These are phyloP conservation scores for Aechmea fasciata DNA, from an alignment of 176 grass and related monocot genomes.

Conservation along the genomic window DNA sequence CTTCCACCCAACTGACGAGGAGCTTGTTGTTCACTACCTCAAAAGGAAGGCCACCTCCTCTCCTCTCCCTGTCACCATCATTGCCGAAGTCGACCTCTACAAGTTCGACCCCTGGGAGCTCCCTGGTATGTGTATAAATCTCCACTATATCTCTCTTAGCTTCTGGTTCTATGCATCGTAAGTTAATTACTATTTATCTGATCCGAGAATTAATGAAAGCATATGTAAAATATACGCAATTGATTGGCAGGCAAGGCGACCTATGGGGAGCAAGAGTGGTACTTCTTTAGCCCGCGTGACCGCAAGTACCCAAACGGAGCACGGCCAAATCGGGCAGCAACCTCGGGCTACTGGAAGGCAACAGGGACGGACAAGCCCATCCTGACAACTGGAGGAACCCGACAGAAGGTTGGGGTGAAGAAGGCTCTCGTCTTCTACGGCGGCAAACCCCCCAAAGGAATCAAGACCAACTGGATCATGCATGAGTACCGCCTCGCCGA, in stretches of 20 bases:
- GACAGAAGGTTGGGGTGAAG: conserved; percentile 80
- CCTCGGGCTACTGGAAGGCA: conserved; percentile 94
- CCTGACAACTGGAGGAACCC: conserved; percentile 24
- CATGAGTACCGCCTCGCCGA: conserved; percentile 39
- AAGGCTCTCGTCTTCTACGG: conserved; percentile 94
- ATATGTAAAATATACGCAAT: conserved; percentile 3
- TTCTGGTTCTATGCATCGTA: background rate
- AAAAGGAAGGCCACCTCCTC: conserved; percentile 69
- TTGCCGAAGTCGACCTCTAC: conserved; percentile 85
- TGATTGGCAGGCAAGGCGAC: conserved; percentile 53
- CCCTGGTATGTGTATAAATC: conserved; percentile 33
- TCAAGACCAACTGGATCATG: conserved; percentile 63
- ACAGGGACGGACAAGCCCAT: conserved; percentile 94
- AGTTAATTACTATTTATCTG: background rate
- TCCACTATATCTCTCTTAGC: background rate
- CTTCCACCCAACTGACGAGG: conserved; percentile 46
- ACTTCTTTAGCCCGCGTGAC: conserved; percentile 95
- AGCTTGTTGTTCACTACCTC: conserved; percentile 88
- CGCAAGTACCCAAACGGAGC: conserved; percentile 91
- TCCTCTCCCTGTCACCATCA: conserved; percentile 78
- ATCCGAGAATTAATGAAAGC: background rate
- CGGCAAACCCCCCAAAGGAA: conserved; percentile 55
- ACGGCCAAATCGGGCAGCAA: conserved; percentile 73
- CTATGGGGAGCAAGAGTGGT: conserved; percentile 90
- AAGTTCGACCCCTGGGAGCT: conserved; percentile 98